Base-by-base conservation (phyloP, 495 filamentous ascomycete species). In the Cetradonia linearis region DNA sequence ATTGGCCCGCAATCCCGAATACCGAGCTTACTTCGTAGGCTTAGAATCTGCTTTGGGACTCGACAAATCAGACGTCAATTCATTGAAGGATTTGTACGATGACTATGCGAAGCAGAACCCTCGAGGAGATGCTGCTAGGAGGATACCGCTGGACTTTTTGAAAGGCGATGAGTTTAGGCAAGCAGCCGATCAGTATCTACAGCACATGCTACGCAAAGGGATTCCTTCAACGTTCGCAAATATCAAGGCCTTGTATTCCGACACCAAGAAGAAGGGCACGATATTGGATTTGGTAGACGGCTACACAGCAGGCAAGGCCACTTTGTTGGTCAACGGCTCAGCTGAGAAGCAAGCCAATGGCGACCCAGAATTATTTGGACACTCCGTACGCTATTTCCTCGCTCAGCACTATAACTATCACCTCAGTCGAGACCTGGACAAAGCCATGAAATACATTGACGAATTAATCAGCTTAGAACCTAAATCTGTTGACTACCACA, bases 331-430 rank as follows among this genome's bases (percentile, higher is more conserved):
- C 11, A 82, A 81, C 56, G 74, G 78, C 28, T 71, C 72, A 38
- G 65, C 74, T 5, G 74, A 75, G 11, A 73, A 76, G 34, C 59
- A 62, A 44, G 48, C 72, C 54, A 83, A 83, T 59, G 80, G 77
- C 14, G 79, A 83, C 64, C 69, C 74, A 55, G 80, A 82, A 27
- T 81, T 83, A 55, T 92, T 91, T 66, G 76, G 85, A 55, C 77
- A 87, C 8, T 88, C 91, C 13, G 86, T 85, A 4, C 81, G 87
- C 46, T 96, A 93, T 69, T 99, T 94, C 77, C 82, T 99, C 56
- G 89, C 89, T 6, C 94, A 97, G 67, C 93, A 99, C 72, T 96
- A 95, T 76, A 91, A 95, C 72, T 96, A 95, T 68, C 78, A 88
- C 70, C 78, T 89, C 56, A 95, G 87, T 66, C 88, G 91, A 40